Percentiles rank a stretch among this genome's conserved stretches.
These are phyloP conservation scores for Eucalyptus shirleyi DNA, from an alignment of 345 rosid genomes.

Conservation along the genomic window DNA sequence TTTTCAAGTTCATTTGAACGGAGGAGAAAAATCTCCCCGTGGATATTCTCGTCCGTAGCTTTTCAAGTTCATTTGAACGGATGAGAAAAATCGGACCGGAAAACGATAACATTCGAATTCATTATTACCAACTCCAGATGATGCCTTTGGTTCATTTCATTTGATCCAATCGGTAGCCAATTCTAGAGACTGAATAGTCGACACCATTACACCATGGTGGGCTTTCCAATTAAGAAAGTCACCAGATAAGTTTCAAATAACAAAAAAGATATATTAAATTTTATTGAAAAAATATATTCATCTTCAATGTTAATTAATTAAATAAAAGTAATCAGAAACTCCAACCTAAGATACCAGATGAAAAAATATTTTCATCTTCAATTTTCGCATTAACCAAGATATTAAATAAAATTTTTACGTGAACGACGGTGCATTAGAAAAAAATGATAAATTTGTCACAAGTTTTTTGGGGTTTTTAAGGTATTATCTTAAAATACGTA, in stretches of 20 bases:
- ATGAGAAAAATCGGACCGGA: not conserved
- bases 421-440: no score
- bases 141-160: not conserved
- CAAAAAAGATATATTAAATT: no score
- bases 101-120: not conserved
- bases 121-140: not conserved
- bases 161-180: not conserved
- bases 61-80: not conserved
- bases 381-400: no score
- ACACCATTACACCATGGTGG: fast-evolving
- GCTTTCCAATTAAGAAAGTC: not conserved
- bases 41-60: not conserved
- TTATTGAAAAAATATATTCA: no score
- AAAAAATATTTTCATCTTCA: no score
- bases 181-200: not conserved
- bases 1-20: no score
- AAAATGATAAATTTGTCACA: no score
- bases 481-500: no score
- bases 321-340: no score
- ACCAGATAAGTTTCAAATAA: fast-evolving
- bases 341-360: fast-evolving
- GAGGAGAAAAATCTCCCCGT: not conserved
- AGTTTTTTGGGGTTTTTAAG: no score
- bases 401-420: no score
- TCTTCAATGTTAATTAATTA: no score